Evolutionary conservation across 257 asterid species (phyloP).

Genomic region (Solanum raphanifolium): DNA sequence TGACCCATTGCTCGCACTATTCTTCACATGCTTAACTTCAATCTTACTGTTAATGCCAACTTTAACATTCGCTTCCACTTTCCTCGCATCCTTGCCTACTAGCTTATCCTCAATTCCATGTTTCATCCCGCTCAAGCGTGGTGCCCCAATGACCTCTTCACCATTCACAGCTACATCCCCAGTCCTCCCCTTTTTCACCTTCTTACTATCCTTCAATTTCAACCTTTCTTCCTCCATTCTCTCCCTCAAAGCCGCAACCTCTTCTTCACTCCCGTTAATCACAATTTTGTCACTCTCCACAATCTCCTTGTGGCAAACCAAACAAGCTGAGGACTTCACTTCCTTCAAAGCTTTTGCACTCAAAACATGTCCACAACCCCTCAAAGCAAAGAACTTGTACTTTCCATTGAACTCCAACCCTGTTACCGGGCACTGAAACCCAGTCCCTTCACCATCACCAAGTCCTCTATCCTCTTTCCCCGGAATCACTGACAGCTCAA

Average conservation of each 20-base stretch:
- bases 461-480: constrained; percentile 25
- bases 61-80: constrained; percentile 12
- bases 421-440: constrained; percentile 72
- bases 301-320: constrained; percentile 71
- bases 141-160: constrained; percentile 22
- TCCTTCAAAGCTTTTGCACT: constrained; percentile 88
- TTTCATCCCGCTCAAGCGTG: constrained; percentile 45
- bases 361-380: constrained; percentile 74
- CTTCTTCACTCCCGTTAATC: constrained; percentile 83
- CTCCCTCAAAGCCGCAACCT: constrained; percentile 60
- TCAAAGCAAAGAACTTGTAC: constrained; percentile 54
- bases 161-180: constrained; percentile 11
- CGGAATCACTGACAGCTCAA: constrained; percentile 44
- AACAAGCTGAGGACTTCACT: constrained; percentile 64
- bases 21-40: constrained; percentile 9
- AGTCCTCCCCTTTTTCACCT: neutral
- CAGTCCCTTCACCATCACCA: constrained; percentile 11
- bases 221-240: constrained; percentile 54
- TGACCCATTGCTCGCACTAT: constrained; percentile 16
- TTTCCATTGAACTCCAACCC: constrained; percentile 82
- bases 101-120: constrained; percentile 43
- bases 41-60: constrained; percentile 15
- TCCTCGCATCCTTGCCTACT: constrained; percentile 2
- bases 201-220: constrained; percentile 38
- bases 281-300: constrained; percentile 60